Evolutionary conservation across 768 basidiomycete genomes (phyloP).

Genomic region (Macrolepiota dolichaula): DNA sequence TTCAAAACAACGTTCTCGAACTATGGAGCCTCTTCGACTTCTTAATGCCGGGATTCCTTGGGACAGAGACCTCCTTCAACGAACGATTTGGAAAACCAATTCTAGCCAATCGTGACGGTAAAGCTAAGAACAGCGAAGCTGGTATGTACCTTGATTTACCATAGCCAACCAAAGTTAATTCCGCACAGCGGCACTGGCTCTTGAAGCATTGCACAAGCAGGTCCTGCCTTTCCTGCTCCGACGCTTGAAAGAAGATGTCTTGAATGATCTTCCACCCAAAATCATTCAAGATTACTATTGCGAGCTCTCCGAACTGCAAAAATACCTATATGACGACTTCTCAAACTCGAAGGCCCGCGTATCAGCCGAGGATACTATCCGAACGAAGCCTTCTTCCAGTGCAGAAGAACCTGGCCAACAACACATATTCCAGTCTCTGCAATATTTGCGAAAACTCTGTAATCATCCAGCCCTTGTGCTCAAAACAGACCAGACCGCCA

Average conservation of each 20-base stretch:
- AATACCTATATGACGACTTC: conserved; percentile 92
- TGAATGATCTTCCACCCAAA: conserved; percentile 94
- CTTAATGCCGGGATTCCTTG: conserved; percentile 98
- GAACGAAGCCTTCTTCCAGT: conserved; percentile 34
- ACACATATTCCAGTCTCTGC: conserved; percentile 95
- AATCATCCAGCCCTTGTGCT: conserved; percentile 94
- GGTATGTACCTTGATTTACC: conserved; percentile 46
- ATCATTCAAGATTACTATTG: conserved; percentile 99
- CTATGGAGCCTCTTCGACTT: conserved; percentile 99
- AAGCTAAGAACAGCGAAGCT: conserved; percentile 91
- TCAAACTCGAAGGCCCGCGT: conserved; percentile 69
- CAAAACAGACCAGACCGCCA: conserved; percentile 64
- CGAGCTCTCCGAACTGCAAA: conserved; percentile 93
- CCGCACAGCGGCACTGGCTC: conserved; percentile 76
- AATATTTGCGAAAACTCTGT: conserved; percentile 95
- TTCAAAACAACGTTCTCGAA: conserved; percentile 98
- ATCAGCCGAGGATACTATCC: conserved; percentile 63
- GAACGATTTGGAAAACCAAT: conserved; percentile 97
- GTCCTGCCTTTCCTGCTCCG: conserved; percentile 97
- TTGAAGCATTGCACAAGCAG: conserved; percentile 97
- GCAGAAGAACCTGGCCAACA: conserved; percentile 53
- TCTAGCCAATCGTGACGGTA: conserved; percentile 90
- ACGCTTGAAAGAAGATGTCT: conserved; percentile 94
- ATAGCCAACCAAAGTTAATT: background rate
- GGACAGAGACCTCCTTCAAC: conserved; percentile 92